Evolutionary conservation across 148 eudicot genomes (phyloP), one percentile per base, ranked within the genome.

Genomic region (Camellia lanceoleosa): DNA sequence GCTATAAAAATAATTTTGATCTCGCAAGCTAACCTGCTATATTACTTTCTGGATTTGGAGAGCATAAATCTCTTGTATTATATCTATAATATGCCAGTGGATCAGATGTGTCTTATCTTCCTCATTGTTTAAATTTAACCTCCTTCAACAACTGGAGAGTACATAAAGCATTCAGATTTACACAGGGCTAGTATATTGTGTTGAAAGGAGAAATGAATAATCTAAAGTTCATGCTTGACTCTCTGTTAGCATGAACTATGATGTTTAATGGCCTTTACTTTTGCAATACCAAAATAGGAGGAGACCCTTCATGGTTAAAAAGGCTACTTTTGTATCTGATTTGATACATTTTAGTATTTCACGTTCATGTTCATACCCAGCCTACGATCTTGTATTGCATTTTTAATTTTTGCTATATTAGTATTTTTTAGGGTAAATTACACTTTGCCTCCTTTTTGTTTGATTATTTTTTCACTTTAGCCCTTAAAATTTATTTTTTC

Each of bases 61-160:
- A 75, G 67, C 68, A 75, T 61, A 43, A 52, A 72, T 46, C 14
- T 46, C 73, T 68, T 18, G 73, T 70, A 7, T 68, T 68, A 15
- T 46, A 12, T 70, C 14, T 52, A 44, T 70, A 44, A 69, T 44
- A 18, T 16, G 52, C 73, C 11, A 18, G n/a, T 18, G 5, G 5
- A 46, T 69, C 23, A 5, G 73, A 69, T 69, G 23, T 43, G 23
- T 19, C 44, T 69, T 44, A 18, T 16, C 52, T 70, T 69, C 73
- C 73, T 69, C 14, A 18, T 70, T 47, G 15, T 5, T n/a, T 44
- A n/a, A 69, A 44, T 43, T 49, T 47, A 67, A 67, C 18, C 19
- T 7, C 7, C 52, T 49, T 49, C 52, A 49, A 49, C 52, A 4
- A 49, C 52, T 49, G 52, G 52, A 49, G 52, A 7, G 52, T 49